These are phyloP conservation scores for Cercospora beticola DNA, from an alignment of 2,329 filamentous ascomycete genomes.

Conservation along the genomic window DNA sequence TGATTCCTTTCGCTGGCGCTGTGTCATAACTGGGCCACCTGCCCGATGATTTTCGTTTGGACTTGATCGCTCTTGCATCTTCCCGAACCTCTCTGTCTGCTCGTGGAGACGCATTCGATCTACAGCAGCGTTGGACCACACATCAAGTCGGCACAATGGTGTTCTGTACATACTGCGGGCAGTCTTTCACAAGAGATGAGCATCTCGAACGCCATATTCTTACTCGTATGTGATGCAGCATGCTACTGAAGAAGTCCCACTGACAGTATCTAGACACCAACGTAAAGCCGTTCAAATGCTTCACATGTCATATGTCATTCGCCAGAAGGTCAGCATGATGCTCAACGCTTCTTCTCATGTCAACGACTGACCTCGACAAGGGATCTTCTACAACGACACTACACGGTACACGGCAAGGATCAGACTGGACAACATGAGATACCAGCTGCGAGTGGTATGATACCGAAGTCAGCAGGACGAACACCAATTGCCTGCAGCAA, in stretches of 20 bases:
- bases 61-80: conserved; percentile 22
- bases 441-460: conserved; percentile 50
- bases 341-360: not conserved
- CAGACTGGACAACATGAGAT: conserved; percentile 51
- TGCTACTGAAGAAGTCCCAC: not conserved
- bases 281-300: conserved; percentile 57
- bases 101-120: not conserved
- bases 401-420: conserved; percentile 53
- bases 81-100: conserved; percentile 19
- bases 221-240: conserved; percentile 45
- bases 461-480: conserved; percentile 53
- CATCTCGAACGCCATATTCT: conserved; percentile 55
- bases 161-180: conserved; percentile 55
- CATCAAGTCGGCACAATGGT: conserved; percentile 42
- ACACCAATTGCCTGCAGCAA: conserved; percentile 56
- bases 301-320: conserved; percentile 56
- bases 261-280: conserved; percentile 47
- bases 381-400: conserved; percentile 53
- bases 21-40: conserved; percentile 22
- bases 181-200: conserved; percentile 54
- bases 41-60: conserved; percentile 15
- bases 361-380: conserved; percentile 32
- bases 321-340: conserved; percentile 49
- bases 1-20: conserved; percentile 18
- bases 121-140: not conserved